Evolutionary conservation across 2,329 filamentous ascomycete species (phyloP), one percentile per base, ranked within the genome.

Genomic region (Fusarium cyanostomum): DNA sequence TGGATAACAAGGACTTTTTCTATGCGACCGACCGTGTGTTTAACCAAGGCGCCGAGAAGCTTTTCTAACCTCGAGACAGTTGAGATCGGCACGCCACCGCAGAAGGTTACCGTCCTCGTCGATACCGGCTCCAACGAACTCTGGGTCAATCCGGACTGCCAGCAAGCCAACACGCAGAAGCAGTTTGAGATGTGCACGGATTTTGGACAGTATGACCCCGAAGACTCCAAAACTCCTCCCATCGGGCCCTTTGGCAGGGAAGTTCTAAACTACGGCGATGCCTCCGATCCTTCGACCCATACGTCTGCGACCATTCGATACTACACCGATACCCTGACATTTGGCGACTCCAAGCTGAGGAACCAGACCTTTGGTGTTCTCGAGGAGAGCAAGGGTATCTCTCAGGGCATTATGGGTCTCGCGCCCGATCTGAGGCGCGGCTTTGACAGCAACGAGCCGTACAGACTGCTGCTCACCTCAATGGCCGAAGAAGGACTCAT

Each of bases 61-160:
- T 1, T 8, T 30, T 56, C 45, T 21, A 43, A 62, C 46, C 11
- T 15, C 4, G 15, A 11, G 7, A 51, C 12, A 82, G 80, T 83
- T 35, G 71, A 74, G 24, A 74, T 83, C 24, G 81, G 81, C 26
- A 76, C 73, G 1, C 76, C 79, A 6, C 69, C 73, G 1, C 81
- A 84, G 61, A 73, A 66, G 10, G 72, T 83, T 31, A 78, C 79
- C 10, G 79, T 84, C 31, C 75, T 83, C 33, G 74, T 84, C 52
- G 81, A 84, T 57, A 84, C 81, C 0, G 83, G 83, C 13, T 85
- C 83, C 6, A 80, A 80, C 60, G 82, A 84, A 68, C 77, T 85
- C 8, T 86, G 83, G 83, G 80, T 85, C 38, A 83, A 85, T 57
- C 82, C 83, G 1, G 73, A 79, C 49, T 86, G 83, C 67, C 49